A percentile compares a stretch with the other conserved stretches of the same genome.
Evolutionary conservation across 768 basidiomycete species (phyloP).

Genomic region (Calvatia gigantea): DNA sequence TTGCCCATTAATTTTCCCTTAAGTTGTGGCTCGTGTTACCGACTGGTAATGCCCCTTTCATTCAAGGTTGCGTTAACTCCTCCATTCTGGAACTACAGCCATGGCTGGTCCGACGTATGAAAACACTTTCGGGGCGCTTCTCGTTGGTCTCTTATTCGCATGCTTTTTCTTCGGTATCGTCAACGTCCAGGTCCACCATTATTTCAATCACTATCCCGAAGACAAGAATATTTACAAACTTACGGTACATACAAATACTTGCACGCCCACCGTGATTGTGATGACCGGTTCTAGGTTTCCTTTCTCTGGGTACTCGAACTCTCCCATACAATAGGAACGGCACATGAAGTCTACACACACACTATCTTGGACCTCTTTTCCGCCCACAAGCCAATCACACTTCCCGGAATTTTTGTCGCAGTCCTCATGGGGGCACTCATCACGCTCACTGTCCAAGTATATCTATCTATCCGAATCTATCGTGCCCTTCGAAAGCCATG

Average conservation of each 20-base stretch:
- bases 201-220: constrained; percentile 18
- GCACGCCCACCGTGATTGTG: constrained; percentile 17
- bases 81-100: no score
- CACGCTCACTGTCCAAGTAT: constrained; percentile 27
- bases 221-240: constrained; percentile 17
- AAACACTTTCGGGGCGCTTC: constrained; percentile 20
- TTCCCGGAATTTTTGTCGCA: constrained; percentile 19
- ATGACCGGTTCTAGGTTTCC: not conserved
- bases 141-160: constrained; percentile 20
- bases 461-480: not conserved
- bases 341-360: constrained; percentile 26
- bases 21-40: no score
- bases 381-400: constrained; percentile 19
- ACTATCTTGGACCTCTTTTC: constrained; percentile 25
- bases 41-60: no score
- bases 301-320: constrained; percentile 23
- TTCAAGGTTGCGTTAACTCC: no score
- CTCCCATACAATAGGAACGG: constrained; percentile 24
- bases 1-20: no score
- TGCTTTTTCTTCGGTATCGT: constrained; percentile 24
- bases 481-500: not conserved
- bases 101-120: no score
- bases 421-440: constrained; percentile 26
- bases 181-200: constrained; percentile 21
- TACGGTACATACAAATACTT: constrained; percentile 15